Conservation (phyloP, 257 asterid species). For the Solanum habrochaites region DNA sequence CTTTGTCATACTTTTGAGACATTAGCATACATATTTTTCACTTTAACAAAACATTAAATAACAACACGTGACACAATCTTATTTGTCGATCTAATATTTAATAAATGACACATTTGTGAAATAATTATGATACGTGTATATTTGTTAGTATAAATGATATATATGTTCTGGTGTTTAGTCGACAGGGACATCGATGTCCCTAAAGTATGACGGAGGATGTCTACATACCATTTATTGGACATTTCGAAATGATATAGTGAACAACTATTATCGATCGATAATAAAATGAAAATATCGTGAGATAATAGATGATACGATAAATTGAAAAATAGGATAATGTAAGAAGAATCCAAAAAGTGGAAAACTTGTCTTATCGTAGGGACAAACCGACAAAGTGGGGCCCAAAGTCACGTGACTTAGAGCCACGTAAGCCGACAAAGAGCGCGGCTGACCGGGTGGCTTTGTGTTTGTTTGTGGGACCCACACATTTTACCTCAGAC, state of each 20-base stretch:
- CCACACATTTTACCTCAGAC: background rate
- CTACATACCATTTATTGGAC: accelerated
- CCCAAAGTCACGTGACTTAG: constrained; percentile 6
- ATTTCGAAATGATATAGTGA: no score
- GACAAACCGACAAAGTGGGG: constrained; percentile 26
- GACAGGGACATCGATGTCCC: accelerated
- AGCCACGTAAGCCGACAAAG: constrained; percentile 11
- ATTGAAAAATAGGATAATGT: background rate
- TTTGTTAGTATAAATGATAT: no score
- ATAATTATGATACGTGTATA: no score
- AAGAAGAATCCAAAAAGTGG: background rate
- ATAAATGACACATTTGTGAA: no score
- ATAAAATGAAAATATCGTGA: background rate
- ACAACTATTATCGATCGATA: background rate
- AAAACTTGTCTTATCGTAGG: constrained; percentile 13
- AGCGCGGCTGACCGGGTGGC: background rate
- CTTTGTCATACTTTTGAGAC: no score
- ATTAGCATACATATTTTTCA: no score
- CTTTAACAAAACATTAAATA: no score
- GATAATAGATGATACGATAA: background rate
- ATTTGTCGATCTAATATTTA: no score
- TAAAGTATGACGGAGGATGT: no score
- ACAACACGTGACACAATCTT: no score
- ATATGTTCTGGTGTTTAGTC: no score
- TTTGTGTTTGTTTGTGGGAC: background rate